Conservation (phyloP, 768 basidiomycete species). For the Neoboletus brunneissimus region DNA sequence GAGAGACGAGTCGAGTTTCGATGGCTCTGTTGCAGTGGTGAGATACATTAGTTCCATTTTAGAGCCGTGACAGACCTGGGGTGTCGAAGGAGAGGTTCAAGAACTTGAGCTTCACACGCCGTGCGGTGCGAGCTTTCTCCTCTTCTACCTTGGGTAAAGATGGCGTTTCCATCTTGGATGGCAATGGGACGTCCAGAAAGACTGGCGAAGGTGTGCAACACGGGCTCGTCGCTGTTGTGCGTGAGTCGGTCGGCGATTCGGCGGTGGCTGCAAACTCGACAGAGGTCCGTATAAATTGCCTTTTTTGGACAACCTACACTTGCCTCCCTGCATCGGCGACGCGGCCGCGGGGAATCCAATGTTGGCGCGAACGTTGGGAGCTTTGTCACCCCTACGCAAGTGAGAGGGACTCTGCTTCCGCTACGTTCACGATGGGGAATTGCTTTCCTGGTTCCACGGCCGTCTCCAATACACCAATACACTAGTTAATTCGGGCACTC, state of each 20-base stretch:
- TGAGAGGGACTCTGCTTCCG: too few species aligned
- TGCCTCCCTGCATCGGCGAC: not conserved
- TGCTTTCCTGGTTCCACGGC: not conserved
- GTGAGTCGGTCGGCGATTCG: constrained; percentile 10
- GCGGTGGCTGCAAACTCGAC: constrained; percentile 9
- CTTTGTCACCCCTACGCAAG: not conserved
- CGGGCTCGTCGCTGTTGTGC: not conserved
- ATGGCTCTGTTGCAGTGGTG: constrained; percentile 46
- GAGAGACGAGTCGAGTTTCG: constrained; percentile 88
- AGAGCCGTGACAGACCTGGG: constrained; percentile 40
- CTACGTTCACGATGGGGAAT: not conserved
- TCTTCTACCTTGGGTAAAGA: constrained; percentile 43
- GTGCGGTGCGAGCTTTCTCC: constrained; percentile 50
- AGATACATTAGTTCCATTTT: constrained; percentile 3
- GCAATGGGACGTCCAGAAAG: not conserved
- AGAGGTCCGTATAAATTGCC: constrained; percentile 1
- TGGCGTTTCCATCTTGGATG: constrained; percentile 22
- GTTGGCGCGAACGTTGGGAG: not conserved
- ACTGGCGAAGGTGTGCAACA: constrained; percentile 2
- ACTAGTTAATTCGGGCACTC: not conserved
- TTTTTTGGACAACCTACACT: constrained; percentile 8
- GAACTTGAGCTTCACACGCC: constrained; percentile 57
- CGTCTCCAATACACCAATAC: not conserved
- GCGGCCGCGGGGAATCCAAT: too few species aligned
- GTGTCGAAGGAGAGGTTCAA: constrained; percentile 48